Evolutionary conservation across 495 filamentous ascomycete species (phyloP).

Genomic region (Friedmanniomyces simplex): DNA sequence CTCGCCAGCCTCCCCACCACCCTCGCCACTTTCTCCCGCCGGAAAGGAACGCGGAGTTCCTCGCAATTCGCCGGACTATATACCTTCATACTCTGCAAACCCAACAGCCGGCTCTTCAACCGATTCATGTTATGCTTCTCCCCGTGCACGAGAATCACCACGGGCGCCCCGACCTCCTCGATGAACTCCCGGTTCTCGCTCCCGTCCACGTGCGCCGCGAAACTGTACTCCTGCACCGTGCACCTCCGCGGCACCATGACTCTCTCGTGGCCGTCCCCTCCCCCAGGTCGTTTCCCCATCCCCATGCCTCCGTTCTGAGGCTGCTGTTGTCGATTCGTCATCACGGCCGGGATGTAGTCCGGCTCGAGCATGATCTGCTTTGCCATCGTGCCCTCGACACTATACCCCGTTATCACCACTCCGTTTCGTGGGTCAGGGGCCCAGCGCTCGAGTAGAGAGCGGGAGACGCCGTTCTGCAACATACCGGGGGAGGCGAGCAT

Average conservation of each 20-base stretch:
- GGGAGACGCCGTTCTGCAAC: slow-evolving; percentile 88
- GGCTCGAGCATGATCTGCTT: slow-evolving; percentile 89
- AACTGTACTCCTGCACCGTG: slow-evolving; percentile 82
- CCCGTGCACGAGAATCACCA: slow-evolving; percentile 93
- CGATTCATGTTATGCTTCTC: slow-evolving; percentile 98
- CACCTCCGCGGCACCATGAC: slow-evolving; percentile 88
- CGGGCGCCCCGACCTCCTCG: slow-evolving; percentile 78
- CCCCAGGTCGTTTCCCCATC: slow-evolving; percentile 34
- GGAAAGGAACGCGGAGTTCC: slow-evolving; percentile 89
- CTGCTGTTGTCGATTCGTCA: slow-evolving; percentile 47
- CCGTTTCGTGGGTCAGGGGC: slow-evolving; percentile 91
- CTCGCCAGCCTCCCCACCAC: slow-evolving; percentile 84
- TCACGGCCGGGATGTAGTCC: slow-evolving; percentile 82
- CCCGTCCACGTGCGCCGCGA: slow-evolving; percentile 96
- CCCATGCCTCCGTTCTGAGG: not conserved
- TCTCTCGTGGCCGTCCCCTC: slow-evolving; percentile 53
- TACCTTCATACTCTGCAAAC: slow-evolving; percentile 80
- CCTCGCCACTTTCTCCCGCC: slow-evolving; percentile 88
- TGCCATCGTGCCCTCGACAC: slow-evolving; percentile 96
- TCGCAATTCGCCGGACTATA: slow-evolving; percentile 91
- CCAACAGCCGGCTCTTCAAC: slow-evolving; percentile 86
- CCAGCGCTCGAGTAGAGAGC: slow-evolving; percentile 89
- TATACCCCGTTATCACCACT: slow-evolving; percentile 94
- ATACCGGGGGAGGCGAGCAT: slow-evolving; percentile 97
- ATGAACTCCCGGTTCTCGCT: slow-evolving; percentile 90